Base-by-base conservation (phyloP, 1,139 yeast species). In the Tardiomyces blankii region DNA sequence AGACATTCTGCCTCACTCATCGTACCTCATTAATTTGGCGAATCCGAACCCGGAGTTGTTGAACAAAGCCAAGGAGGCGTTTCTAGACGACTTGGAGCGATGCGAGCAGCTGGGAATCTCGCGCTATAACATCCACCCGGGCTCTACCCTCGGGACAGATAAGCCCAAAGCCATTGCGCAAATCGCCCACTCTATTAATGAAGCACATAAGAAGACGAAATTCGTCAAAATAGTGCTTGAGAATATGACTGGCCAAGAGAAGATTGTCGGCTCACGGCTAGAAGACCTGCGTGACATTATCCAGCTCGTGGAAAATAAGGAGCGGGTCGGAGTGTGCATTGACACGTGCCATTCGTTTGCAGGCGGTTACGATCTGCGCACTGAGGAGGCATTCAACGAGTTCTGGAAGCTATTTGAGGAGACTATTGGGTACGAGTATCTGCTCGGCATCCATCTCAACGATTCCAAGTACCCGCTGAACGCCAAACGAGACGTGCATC, bases 281-380 rank as follows among this genome's bases (percentile, higher is more conserved):
- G 78, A 83, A 54, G 98, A 91, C 58, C 69, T 91, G 42, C 70
- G 74, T 33, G 77, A 75, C 30, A 89, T 93, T 18, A 87, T 91
- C 43, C 82, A 75, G 42, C 62, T 80, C 70, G 77, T 91, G 8
- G 82, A 86, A 2, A 76, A 88, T 58, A 89, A 89, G 61, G 63
- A 69, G 1, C 72, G 98, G 47, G 80, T 91, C 8, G 98, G 98
- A 1, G 95, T 91, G 1, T 93, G 98, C 63, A 73, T 91, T 16
- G 97, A 91, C 59, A 89, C 97, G 0, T 91, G 97, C 62, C 97
- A 91, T 63, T 73, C 95, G 0, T 87, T 84, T 70, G 96, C 97
- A 0, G 96, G 97, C 0, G 98, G 98, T 1, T 89, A 86, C 63
- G 97, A 93, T 59, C 73, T 91, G 40, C 65, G 80, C n/a, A 70